A percentile compares a stretch with the other conserved stretches of the same genome.
phyloP scores from a whole-genome alignment of 1,139 yeast genomes.

The Blastobotrys illinoisensis region DNA sequence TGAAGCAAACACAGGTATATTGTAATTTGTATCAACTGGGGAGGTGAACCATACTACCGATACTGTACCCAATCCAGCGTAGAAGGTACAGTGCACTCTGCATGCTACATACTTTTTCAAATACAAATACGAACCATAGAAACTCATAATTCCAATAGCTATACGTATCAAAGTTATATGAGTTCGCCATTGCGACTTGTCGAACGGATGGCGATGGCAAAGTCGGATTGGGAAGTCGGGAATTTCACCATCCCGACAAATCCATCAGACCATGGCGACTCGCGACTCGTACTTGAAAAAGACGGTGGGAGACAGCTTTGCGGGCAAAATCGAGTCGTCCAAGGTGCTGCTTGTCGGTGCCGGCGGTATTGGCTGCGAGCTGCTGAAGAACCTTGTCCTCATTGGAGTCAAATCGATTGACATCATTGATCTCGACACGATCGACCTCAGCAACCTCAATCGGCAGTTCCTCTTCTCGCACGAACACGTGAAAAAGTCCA shows the following conservation, averaged over 20 bases:
- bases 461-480: constrained; percentile 87
- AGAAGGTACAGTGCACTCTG: too few relatives aligned
- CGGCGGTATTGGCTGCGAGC: constrained; percentile 98
- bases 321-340: constrained; percentile 13
- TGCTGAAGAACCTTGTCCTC: constrained; percentile 76
- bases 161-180: too few relatives aligned
- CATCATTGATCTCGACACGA: constrained; percentile 85
- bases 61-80: too few relatives aligned
- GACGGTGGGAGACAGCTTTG: background rate
- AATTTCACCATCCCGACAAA: background rate
- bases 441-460: constrained; percentile 85
- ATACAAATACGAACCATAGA: too few relatives aligned
- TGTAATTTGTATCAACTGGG: too few relatives aligned
- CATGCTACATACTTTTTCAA: too few relatives aligned
- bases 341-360: constrained; percentile 87
- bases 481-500: constrained; percentile 80
- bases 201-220: background rate
- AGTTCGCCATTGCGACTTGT: too few relatives aligned
- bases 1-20: too few relatives aligned
- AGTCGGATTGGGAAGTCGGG: background rate
- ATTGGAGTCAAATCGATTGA: constrained; percentile 88
- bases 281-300: background rate
- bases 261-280: background rate
- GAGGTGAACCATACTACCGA: too few relatives aligned
- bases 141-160: too few relatives aligned